Base-by-base conservation (phyloP, 768 basidiomycete genomes). In the Infundibulicybe gibba region DNA sequence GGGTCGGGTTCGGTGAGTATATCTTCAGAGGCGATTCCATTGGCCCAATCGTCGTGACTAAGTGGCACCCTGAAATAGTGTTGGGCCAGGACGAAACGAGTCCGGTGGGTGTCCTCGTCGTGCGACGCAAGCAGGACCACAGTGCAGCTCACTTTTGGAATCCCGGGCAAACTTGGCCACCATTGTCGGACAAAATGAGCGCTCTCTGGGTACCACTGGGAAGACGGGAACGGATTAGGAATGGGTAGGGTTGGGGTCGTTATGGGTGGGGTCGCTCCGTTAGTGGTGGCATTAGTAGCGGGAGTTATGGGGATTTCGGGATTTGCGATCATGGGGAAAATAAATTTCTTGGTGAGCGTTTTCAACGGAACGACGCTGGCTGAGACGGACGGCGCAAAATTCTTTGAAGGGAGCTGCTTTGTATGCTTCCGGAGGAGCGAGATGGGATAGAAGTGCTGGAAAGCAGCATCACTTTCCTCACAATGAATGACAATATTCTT, bases 161-260 rank as follows among this genome's bases (percentile, higher is more conserved):
- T 76, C 1, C 72, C 69, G 0, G 80, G 73, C 3, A 87, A 63
- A 2, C 77, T 80, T 1, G 86, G 86, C 86, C 86, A 88, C 86
- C 86, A 88, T 50, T 88, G 86, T 10, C 86, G 78, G 5, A 88
- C 85, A 49, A 87, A 88, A 63, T 87, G 85, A 0, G 84, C 85
- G 42, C 76, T 79, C 56, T 87, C 85, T 12, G 85, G 83, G 51
- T 79, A 81, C 85, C 84, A 87, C 0, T 75, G 72, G 0, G 82
- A 83, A 55, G 75, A 77, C 0, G 82, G 83, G 60, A 77, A 86
- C 1, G 85, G 85, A 48, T 85, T 85, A 0, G 69, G 67, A 30
- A 55, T 52, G 14, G 44, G 46, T 41, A n/a, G 49, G 10, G 43
- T 49, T 12, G 50, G 8, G 30, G 53, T 32, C 35, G 35, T 10